A percentile compares a stretch with the other conserved stretches of the same genome.
These are phyloP conservation scores for Boletus rufocinnamomeus DNA, from an alignment of 768 basidiomycete species.

Conservation along the genomic window DNA sequence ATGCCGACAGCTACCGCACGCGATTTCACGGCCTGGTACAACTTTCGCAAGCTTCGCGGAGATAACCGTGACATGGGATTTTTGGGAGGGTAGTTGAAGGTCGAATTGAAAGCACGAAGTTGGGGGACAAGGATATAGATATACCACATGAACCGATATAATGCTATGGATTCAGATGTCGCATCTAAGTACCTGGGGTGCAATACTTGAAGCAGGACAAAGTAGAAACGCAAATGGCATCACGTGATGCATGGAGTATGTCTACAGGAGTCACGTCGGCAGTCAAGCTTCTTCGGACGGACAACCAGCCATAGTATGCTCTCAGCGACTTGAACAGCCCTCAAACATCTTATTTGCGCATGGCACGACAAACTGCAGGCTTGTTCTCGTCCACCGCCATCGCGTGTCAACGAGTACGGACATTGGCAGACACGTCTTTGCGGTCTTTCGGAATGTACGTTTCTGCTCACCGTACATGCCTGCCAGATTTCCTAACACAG, in stretches of 20 bases:
- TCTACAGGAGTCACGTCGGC: not conserved
- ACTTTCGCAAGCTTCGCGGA: constrained; percentile 41
- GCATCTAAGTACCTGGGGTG: not conserved
- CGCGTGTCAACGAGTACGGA: constrained; percentile 39
- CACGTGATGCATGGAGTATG: constrained; percentile 20
- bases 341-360: constrained; percentile 17
- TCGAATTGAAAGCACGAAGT: not conserved
- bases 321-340: constrained; percentile 12
- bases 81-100: not conserved
- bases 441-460: constrained; percentile 81
- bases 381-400: constrained; percentile 21
- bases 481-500: constrained; percentile 9
- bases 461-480: not conserved
- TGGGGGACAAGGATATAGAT: constrained; percentile 17
- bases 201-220: not conserved
- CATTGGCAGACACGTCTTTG: constrained; percentile 52
- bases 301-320: constrained; percentile 16
- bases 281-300: not conserved
- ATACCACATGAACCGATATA: constrained; percentile 25
- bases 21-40: constrained; percentile 43
- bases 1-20: constrained; percentile 49
- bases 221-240: no score
- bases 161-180: constrained; percentile 11
- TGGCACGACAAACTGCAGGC: constrained; percentile 25
- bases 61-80: constrained; percentile 15